A percentile compares a stretch with the other conserved stretches of the same genome.
Conservation (phyloP, 768 basidiomycete species). For the Leccinum truebloodii region DNA sequence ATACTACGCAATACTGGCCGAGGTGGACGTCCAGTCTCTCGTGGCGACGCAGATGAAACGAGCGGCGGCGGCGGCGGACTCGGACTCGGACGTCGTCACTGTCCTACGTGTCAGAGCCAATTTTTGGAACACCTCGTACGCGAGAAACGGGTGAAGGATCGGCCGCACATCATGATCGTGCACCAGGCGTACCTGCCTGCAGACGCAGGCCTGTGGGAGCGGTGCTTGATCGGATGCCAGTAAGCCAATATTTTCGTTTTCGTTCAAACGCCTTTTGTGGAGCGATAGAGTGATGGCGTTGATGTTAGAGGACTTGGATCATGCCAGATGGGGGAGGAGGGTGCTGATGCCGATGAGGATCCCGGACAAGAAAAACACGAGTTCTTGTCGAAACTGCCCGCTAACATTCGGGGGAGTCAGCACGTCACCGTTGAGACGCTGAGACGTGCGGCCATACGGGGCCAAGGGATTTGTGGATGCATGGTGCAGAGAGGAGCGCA, state of each 20-base stretch:
- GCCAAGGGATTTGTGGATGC: constrained; percentile 62
- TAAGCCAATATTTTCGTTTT: too few relatives aligned
- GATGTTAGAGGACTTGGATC: constrained; percentile 4
- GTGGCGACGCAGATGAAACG: constrained; percentile 5
- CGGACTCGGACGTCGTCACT: constrained; percentile 14
- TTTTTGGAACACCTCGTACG: constrained; percentile 53
- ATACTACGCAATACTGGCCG: too few relatives aligned
- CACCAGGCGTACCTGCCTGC: constrained; percentile 20
- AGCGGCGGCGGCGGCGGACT: neutral
- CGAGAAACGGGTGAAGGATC: constrained; percentile 44
- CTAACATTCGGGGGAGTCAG: constrained; percentile 49
- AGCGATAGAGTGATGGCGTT: too few relatives aligned
- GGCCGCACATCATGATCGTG: constrained; percentile 86
- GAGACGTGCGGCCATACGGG: constrained; percentile 61
- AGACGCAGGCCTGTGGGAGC: constrained; percentile 5
- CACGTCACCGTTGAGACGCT: constrained; percentile 92
- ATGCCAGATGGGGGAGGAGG: too few relatives aligned
- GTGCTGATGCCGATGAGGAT: constrained; percentile 58
- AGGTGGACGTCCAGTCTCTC: too few relatives aligned
- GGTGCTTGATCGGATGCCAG: too few relatives aligned
- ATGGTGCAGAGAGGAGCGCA: constrained; percentile 29
- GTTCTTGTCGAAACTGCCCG: constrained; percentile 50
- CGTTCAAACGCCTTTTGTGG: too few relatives aligned
- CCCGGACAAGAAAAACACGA: constrained; percentile 38
- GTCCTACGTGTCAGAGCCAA: constrained; percentile 30